Base-by-base conservation (phyloP, 805 yeast species). In the Yamadazyma tumulicola region DNA sequence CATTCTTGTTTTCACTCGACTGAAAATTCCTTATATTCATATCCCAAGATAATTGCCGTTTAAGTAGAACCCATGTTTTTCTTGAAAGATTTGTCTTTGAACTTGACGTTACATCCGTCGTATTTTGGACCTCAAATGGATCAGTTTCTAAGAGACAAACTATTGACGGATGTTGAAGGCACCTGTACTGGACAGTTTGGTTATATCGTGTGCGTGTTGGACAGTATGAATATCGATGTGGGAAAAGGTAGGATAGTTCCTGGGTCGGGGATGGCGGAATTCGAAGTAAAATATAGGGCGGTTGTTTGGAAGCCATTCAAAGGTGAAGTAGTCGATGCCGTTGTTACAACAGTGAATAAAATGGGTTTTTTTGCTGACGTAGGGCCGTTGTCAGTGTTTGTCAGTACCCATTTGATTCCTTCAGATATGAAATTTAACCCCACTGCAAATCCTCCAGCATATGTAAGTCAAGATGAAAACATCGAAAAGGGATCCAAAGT, bases 151-250 rank as follows among this genome's bases (percentile, higher is more conserved):
- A 79, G 94, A 55, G 85, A 88, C 54, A 89, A 91, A 60, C 72
- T 93, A 43, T 73, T 93, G 39, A 88, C 86, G 46, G 98, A 93
- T 56, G 98, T 93, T 27, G 98, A 93, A 64, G 98, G 98, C 17
- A 88, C 97, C 1, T 93, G 97, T 64, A 89, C 97, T 0, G 98
- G 98, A 51, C 96, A 93, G 61, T 93, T 93, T 67, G 98, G 98
- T 10, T 93, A 93, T 59, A 93, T 93, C 47, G 81, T 93, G 38
- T 91, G 97, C 63, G 98, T 93, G 28, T 71, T 93, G 55, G 97
- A 93, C 55, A 86, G 94, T 46, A 87, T 86, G 83, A 77, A 81
- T 46, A 87, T 93, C 38, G 97, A 93, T 54, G 94, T 93, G 22
- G 98, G 96, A 31, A 82, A 87, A 49, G 98, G 98, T 13, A 72